Evolutionary conservation across 2,329 filamentous ascomycete species (phyloP).

Genomic region (Monosporascus sp.): DNA sequence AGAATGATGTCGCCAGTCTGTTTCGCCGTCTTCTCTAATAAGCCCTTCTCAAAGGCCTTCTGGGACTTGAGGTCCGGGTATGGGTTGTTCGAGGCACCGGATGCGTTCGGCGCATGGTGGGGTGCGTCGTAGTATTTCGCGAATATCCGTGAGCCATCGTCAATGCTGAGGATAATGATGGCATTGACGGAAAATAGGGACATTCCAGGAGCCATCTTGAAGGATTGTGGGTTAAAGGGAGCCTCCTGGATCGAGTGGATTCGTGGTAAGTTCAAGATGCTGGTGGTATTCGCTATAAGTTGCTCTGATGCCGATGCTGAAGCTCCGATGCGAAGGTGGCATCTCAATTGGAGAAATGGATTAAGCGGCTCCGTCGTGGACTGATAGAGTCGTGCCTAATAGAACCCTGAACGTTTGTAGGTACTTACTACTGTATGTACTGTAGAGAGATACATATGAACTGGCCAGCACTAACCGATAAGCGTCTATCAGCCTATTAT

Average conservation of each 20-base stretch:
- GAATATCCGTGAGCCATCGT: slow-evolving; percentile 88
- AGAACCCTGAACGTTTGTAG: no score
- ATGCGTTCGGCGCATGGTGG: slow-evolving; percentile 39
- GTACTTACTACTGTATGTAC: no score
- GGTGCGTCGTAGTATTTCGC: slow-evolving; percentile 63
- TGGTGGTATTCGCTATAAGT: slow-evolving; percentile 4
- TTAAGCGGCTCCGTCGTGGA: slow-evolving; percentile 11
- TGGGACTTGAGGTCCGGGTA: slow-evolving; percentile 90
- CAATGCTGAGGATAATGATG: slow-evolving; percentile 72
- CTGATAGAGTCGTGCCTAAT: background rate
- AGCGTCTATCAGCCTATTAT: no score
- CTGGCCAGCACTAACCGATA: no score
- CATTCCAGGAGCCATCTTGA: slow-evolving; percentile 65
- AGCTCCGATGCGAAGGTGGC: slow-evolving; percentile 4
- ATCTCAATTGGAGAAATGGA: slow-evolving; percentile 14
- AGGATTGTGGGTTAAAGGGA: slow-evolving; percentile 1
- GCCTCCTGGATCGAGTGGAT: background rate
- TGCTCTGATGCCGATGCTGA: slow-evolving; percentile 1
- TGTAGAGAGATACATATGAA: no score
- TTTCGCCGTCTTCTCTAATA: slow-evolving; percentile 93
- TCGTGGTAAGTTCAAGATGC: background rate
- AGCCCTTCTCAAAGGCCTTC: slow-evolving; percentile 92
- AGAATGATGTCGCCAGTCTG: slow-evolving; percentile 94
- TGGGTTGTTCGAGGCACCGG: slow-evolving; percentile 59
- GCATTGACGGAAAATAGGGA: slow-evolving; percentile 73